Evolutionary conservation across 179 eudicot species (phyloP).

Genomic region (Patellifolia procumbens): DNA sequence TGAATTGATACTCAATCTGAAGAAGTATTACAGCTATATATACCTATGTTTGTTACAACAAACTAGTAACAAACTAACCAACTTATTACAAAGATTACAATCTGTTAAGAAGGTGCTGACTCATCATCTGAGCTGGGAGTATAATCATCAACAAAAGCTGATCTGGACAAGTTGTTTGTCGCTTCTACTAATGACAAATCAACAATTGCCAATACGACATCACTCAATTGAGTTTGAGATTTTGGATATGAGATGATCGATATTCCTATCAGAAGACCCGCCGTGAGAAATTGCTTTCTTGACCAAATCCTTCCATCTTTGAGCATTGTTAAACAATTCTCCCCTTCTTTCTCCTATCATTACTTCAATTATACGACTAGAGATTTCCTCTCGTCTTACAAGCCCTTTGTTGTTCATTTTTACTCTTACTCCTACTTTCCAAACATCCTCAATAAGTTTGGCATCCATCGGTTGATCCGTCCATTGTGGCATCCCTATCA

Average conservation of each 20-base stretch:
- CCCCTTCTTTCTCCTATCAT: conserved; percentile 46
- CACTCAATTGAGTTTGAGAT: background rate
- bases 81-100: too few species aligned
- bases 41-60: too few species aligned
- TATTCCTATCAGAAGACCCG: conserved; percentile 53
- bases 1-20: too few species aligned
- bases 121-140: too few species aligned
- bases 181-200: too few species aligned
- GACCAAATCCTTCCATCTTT: conserved; percentile 48
- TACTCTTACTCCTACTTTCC: conserved; percentile 57
- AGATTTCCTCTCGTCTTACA: conserved; percentile 44
- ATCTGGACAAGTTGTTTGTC: too few species aligned
- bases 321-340: conserved; percentile 39
- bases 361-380: conserved; percentile 39
- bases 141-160: too few species aligned
- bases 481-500: conserved; percentile 74
- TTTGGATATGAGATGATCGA: conserved; percentile 35
- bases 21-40: too few species aligned
- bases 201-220: too few species aligned
- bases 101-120: too few species aligned
- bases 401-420: conserved; percentile 33
- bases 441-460: conserved; percentile 52
- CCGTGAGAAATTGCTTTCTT: conserved; percentile 44
- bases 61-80: too few species aligned
- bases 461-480: conserved; percentile 60